Percentiles rank a stretch among this genome's conserved stretches.
phyloP scores from a whole-genome alignment of 192 early-diverging fungal species.

The Pilaira anomala region DNA sequence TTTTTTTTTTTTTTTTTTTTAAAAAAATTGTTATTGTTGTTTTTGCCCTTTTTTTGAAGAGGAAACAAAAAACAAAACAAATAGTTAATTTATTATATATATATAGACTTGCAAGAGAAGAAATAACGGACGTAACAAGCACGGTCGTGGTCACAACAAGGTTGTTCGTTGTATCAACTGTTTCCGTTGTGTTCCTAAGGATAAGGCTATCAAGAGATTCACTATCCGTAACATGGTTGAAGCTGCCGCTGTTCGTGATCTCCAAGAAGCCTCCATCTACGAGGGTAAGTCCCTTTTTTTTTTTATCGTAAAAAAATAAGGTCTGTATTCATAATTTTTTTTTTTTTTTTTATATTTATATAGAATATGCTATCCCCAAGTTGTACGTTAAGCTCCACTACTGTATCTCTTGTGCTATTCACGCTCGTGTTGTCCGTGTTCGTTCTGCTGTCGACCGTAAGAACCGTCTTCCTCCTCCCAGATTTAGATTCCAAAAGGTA shows the following conservation, averaged over 20 bases:
- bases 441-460: conserved; percentile 86
- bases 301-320: conserved; percentile 1
- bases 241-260: conserved; percentile 93
- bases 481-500: conserved; percentile 85
- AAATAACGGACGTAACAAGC: conserved; percentile 99
- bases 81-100: neutral
- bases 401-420: conserved; percentile 98
- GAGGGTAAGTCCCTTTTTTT: conserved; percentile 63
- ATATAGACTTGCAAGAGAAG: conserved; percentile 95
- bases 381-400: conserved; percentile 98
- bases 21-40: neutral
- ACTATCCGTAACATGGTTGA: conserved; percentile 99
- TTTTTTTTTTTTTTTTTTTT: conserved; percentile 5
- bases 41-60: neutral
- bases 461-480: conserved; percentile 91
- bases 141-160: conserved; percentile 97
- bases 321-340: neutral
- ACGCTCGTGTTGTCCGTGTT: conserved; percentile 92
- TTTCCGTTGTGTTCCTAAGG: conserved; percentile 87
- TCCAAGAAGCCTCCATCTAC: conserved; percentile 95
- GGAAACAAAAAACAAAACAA: neutral
- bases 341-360: no score
- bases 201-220: conserved; percentile 99
- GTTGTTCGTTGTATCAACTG: conserved; percentile 99
- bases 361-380: conserved; percentile 94